Evolutionary conservation across 331 rosid species (phyloP).

Genomic region (Acacia concinna): DNA sequence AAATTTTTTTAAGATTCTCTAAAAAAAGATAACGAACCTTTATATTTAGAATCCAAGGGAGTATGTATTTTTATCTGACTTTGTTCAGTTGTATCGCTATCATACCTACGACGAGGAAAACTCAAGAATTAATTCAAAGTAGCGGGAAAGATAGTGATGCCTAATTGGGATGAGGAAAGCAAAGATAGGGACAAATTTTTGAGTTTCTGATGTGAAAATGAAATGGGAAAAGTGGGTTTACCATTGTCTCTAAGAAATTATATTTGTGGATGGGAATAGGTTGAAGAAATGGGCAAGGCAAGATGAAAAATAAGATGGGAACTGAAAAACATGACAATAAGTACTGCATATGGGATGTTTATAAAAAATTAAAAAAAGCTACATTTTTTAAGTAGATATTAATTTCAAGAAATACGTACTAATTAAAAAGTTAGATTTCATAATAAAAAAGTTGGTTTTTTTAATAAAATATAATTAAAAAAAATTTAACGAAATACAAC

Average conservation of each 20-base stretch:
- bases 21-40: no score
- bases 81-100: not conserved
- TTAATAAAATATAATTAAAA: no score
- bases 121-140: not conserved
- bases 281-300: slow-evolving; percentile 1
- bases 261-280: slow-evolving; percentile 1
- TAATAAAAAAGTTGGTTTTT: no score
- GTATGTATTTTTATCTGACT: not conserved
- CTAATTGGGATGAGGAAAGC: not conserved
- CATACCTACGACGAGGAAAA: not conserved
- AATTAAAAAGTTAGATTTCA: not conserved
- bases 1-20: no score
- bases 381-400: not conserved
- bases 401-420: not conserved
- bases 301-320: not conserved
- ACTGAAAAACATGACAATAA: not conserved
- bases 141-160: slow-evolving; percentile 7
- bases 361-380: not conserved
- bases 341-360: no score
- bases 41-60: no score
- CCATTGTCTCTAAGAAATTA: not conserved
- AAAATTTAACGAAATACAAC: no score
- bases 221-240: not conserved
- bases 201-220: not conserved
- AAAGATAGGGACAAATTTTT: slow-evolving; percentile 6